Base-by-base conservation (phyloP, 2,329 filamentous ascomycete species). In the Trichocomaceae sp. region DNA sequence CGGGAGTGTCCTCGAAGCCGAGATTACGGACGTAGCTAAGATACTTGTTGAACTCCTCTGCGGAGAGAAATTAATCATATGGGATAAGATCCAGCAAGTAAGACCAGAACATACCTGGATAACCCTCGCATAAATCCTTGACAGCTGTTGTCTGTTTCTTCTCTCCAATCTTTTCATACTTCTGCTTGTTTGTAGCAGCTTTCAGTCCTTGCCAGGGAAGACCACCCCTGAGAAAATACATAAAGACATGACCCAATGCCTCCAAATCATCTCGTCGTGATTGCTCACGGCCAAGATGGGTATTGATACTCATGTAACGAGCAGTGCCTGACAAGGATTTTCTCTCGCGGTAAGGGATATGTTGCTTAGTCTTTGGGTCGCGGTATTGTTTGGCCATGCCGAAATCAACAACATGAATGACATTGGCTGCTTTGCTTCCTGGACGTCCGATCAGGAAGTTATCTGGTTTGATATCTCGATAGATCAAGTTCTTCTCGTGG, bases 341-440 rank as follows among this genome's bases (percentile, higher is more conserved):
- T 66, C 93, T 84, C 77, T 97, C 93, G 66, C 93, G 84, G 73
- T 97, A 97, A 12, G 93, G 91, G 63, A 97, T 97, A 75, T 99
- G 93, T 73, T 97, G 93, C 76, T 97, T 97, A 37, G 93, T 96
- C 80, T 97, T 97, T 55, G 93, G 93, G 66, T 99, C 93, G 64
- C 93, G 87, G 74, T 97, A 99, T 73, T 97, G 93, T 79, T 99
- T 99, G 60, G 93, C 93, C 93, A 99, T 97, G 66, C 93, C 93
- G 67, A 99, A 99, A 73, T 99, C 93, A 66, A 99, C 91, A 37
- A 97, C 93, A 69, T 99, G 92, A 62, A 99, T 96, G 55, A 97
- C 90, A 71, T 96, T 97, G 66, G 91, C 88, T n/a, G 88, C 83
- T 77, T 97, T 97, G 58, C 90, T 91, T 64, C 85, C 86, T 0